Base-by-base conservation (phyloP, 139 green algal species). In the Chlorella sp. region DNA sequence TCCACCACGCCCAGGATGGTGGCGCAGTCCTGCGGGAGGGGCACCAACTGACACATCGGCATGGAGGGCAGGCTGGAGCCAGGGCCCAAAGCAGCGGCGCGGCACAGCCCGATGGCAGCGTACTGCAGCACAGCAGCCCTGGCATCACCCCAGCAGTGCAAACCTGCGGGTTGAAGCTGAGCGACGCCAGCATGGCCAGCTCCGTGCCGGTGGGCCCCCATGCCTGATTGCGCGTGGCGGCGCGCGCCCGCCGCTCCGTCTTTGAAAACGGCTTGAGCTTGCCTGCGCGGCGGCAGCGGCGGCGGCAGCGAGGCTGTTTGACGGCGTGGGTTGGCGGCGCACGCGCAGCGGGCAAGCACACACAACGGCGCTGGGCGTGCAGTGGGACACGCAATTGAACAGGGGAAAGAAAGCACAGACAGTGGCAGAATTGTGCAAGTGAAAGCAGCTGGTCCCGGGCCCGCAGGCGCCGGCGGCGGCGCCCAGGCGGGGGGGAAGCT, bases 121-220 rank as follows among this genome's bases (percentile, higher is more conserved):
- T n/a, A n/a, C n/a, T n/a, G n/a, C n/a, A n/a, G n/a, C n/a, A n/a
- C n/a, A n/a, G n/a, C n/a, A n/a, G n/a, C n/a, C n/a, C n/a, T n/a
- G n/a, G n/a, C n/a, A n/a, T n/a, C n/a, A n/a, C n/a, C n/a, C n/a
- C n/a, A n/a, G n/a, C n/a, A 14, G 60, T 26, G 11, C 60, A 1
- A 8, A 69, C 28, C 28, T 69, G 60, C 60, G 60, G 60, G 28
- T 38, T 34, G 60, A n/a, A 69, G 28, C 60, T 32, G 90, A 92
- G 75, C 26, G 93, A 88, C 0, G 94, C 94, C 48, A 97, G 77
- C 68, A 95, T 89, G 17, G 89, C 88, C 43, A 97, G 84, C 89
- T 94, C 82, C 8, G 79, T 90, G 40, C 94, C 94, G 34, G 92
- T 95, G 1, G 94, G 94, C 4, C 94, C 94, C 94, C 94, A 97